Conservation (phyloP, 2,329 filamentous ascomycete species). For the Aspergillus persii region DNA sequence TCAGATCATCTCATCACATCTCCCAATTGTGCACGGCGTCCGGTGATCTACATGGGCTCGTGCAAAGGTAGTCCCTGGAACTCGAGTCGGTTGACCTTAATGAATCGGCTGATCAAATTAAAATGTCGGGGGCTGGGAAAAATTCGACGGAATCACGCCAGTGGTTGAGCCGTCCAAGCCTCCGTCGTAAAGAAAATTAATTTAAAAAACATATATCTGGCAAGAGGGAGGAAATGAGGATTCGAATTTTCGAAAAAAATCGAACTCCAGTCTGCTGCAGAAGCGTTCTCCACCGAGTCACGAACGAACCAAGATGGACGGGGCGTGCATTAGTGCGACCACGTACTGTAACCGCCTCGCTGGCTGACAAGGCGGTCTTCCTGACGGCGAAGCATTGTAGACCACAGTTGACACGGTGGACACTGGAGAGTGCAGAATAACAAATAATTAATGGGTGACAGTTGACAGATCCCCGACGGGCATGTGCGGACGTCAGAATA, state of each 20-base stretch:
- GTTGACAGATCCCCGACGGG: not conserved
- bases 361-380: not conserved
- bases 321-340: conserved; percentile 21
- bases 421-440: not conserved
- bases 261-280: conserved; percentile 20
- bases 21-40: not conserved
- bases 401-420: not conserved
- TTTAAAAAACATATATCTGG: not conserved
- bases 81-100: not conserved
- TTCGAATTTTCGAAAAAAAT: conserved; percentile 9
- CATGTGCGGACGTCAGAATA: conserved; percentile 2
- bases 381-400: not conserved
- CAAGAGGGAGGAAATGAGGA: not conserved
- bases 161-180: not conserved
- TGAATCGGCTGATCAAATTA: conserved; percentile 11
- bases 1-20: conserved; percentile 2
- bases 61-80: not conserved
- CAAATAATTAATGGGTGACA: not conserved
- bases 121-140: conserved; percentile 15
- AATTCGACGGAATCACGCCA: conserved; percentile 4
- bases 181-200: not conserved
- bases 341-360: conserved; percentile 8
- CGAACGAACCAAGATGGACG: conserved; percentile 16
- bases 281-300: conserved; percentile 17
- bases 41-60: conserved; percentile 3